Conservation (phyloP, 2,329 filamentous ascomycete genomes). For the Botryotinia convoluta region DNA sequence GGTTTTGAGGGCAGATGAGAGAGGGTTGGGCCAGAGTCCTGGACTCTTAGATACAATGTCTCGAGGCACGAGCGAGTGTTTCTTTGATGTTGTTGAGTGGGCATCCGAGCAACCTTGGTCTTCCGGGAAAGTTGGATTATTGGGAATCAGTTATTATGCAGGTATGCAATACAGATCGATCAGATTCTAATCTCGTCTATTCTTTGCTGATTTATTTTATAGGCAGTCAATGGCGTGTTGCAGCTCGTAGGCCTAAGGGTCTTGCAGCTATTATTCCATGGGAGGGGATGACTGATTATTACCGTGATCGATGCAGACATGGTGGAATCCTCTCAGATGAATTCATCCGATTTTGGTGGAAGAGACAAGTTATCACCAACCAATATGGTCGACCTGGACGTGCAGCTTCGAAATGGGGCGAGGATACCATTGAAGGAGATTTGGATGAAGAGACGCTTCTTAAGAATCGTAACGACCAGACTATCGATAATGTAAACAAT, state of each 20-base stretch:
- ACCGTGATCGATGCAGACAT: constrained; percentile 49
- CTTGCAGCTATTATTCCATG: neutral
- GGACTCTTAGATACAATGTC: constrained; percentile 54
- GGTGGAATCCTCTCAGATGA: constrained; percentile 53
- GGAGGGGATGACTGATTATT: neutral
- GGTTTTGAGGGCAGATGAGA: constrained; percentile 48
- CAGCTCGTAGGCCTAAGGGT: constrained; percentile 40
- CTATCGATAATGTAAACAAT: neutral
- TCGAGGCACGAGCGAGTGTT: constrained; percentile 49
- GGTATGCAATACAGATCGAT: constrained; percentile 25
- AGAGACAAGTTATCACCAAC: neutral
- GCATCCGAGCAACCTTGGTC: constrained; percentile 50
- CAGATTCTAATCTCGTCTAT: constrained; percentile 19
- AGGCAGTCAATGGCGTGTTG: constrained; percentile 50
- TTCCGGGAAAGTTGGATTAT: constrained; percentile 49
- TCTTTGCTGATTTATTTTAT: neutral
- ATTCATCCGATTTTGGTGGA: neutral
- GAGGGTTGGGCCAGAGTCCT: constrained; percentile 51
- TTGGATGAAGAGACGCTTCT: neutral
- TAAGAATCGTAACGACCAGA: neutral
- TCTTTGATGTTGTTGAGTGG: constrained; percentile 53
- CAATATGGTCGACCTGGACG: neutral
- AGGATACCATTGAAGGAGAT: neutral
- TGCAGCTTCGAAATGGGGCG: neutral
- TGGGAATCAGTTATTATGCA: constrained; percentile 53